Conservation (phyloP, 2,329 filamentous ascomycete genomes). For the Arachnopeziza araneosa region DNA sequence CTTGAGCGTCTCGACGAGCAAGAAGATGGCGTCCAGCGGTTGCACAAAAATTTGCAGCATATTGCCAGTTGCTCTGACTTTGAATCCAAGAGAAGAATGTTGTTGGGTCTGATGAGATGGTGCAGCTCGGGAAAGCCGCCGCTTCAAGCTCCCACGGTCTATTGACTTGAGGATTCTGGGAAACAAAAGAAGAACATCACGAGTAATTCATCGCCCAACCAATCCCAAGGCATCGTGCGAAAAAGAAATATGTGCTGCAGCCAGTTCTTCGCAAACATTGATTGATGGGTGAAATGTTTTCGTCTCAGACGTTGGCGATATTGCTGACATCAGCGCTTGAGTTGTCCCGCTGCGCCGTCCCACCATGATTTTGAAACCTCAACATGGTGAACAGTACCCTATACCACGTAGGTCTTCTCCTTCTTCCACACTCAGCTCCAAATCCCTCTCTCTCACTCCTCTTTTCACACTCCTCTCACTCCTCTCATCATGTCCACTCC, state of each 20-base stretch:
- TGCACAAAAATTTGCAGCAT: background rate
- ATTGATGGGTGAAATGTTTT: background rate
- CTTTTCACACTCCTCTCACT: background rate
- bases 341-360: background rate
- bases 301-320: too few species aligned
- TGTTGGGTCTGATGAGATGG: too few species aligned
- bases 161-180: too few species aligned
- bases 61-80: background rate
- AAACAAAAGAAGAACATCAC: too few species aligned
- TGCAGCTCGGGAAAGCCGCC: too few species aligned
- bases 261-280: background rate
- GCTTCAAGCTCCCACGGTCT: too few species aligned
- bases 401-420: background rate
- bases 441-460: background rate
- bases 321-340: background rate
- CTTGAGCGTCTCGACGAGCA: background rate
- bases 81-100: too few species aligned
- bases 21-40: background rate
- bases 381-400: background rate
- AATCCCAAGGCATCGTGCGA: too few species aligned
- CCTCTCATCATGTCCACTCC: background rate
- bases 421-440: background rate
- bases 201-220: too few species aligned
- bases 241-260: too few species aligned
- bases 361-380: background rate